Conservation (phyloP, 352 stramenopile genomes). For the Blastocystis sp. region DNA sequence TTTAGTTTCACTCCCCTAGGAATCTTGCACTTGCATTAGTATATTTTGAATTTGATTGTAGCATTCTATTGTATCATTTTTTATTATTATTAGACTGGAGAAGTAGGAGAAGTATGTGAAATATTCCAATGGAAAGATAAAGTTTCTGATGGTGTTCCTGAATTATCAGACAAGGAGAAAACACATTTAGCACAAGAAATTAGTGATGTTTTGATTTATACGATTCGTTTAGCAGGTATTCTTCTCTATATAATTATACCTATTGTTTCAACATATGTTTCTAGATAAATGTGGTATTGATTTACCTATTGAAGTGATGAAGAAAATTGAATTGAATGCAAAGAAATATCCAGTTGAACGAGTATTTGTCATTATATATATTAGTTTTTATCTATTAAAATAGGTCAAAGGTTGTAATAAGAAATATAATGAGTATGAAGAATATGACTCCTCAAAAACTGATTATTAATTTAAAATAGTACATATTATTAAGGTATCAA, state of each 20-base stretch:
- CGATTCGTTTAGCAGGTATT: constrained; percentile 63
- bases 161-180: constrained; percentile 56
- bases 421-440: constrained; percentile 42
- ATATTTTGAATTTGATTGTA: no score
- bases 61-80: neutral
- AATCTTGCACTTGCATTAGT: constrained; percentile 76
- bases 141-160: constrained; percentile 43
- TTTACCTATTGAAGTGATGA: constrained; percentile 58
- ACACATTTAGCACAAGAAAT: constrained; percentile 78
- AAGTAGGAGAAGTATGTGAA: constrained; percentile 79
- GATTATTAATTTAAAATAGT: no score
- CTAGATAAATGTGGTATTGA: constrained; percentile 65
- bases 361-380: no score
- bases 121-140: constrained; percentile 80
- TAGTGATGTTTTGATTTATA: constrained; percentile 83
- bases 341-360: constrained; percentile 57
- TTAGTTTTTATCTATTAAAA: no score
- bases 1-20: constrained; percentile 57
- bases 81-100: constrained; percentile 45
- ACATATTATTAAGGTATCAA: no score
- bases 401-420: constrained; percentile 36
- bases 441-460: no score
- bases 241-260: no score
- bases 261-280: neutral
- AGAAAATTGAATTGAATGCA: constrained; percentile 72